A percentile compares a stretch with the other conserved stretches of the same genome.
These are phyloP conservation scores for Cyberlindnera lachancei DNA, from an alignment of 805 yeast genomes.

Conservation along the genomic window DNA sequence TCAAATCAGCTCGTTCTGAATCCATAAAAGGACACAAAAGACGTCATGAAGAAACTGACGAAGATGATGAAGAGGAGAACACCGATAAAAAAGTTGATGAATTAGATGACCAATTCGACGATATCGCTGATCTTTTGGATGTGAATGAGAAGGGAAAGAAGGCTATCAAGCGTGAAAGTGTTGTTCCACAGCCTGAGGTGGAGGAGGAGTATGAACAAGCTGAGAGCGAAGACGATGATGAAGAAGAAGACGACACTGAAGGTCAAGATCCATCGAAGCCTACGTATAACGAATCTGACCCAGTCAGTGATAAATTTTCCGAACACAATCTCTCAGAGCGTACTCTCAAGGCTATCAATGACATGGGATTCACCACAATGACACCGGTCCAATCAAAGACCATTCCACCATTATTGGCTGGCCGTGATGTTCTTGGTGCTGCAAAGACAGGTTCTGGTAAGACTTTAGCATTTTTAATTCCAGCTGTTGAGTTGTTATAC, in stretches of 20 bases:
- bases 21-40: slow-evolving; percentile 20
- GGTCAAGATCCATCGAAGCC: slow-evolving; percentile 9
- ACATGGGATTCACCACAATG: slow-evolving; percentile 89
- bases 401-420: slow-evolving; percentile 93
- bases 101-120: slow-evolving; percentile 49
- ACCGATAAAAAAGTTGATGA: slow-evolving; percentile 44
- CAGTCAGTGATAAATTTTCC: slow-evolving; percentile 27
- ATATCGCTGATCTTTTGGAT: slow-evolving; percentile 47
- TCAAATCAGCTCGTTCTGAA: slow-evolving; percentile 5
- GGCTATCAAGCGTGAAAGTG: slow-evolving; percentile 12
- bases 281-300: slow-evolving; percentile 9
- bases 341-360: slow-evolving; percentile 70
- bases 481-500: slow-evolving; percentile 89
- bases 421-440: slow-evolving; percentile 97
- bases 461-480: slow-evolving; percentile 90
- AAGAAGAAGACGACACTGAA: slow-evolving; percentile 12
- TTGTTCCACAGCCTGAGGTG: slow-evolving; percentile 15
- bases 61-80: slow-evolving; percentile 24
- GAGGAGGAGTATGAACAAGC: slow-evolving; percentile 16
- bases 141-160: slow-evolving; percentile 27
- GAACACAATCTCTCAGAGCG: slow-evolving; percentile 70
- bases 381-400: slow-evolving; percentile 94
- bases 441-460: slow-evolving; percentile 99
- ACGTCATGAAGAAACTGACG: slow-evolving; percentile 24
- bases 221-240: slow-evolving; percentile 16